Evolutionary conservation across 2,329 filamentous ascomycete species (phyloP).

Genomic region (Fusarium acutatum): DNA sequence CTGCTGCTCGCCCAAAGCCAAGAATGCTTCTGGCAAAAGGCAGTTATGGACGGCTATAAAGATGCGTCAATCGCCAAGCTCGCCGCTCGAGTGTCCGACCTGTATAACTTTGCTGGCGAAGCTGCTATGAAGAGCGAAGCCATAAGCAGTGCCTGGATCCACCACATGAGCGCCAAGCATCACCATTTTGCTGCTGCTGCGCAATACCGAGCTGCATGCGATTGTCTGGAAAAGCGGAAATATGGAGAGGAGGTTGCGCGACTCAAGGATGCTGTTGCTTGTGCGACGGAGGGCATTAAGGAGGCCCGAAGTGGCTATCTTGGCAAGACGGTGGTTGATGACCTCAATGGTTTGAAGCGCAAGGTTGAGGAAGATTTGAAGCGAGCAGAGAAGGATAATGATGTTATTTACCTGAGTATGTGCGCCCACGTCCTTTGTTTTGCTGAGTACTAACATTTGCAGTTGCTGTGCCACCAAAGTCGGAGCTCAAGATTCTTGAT

Average conservation of each 20-base stretch:
- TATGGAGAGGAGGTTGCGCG: slow-evolving; percentile 96
- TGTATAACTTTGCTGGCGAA: slow-evolving; percentile 86
- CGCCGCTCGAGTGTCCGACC: slow-evolving; percentile 87
- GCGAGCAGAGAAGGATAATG: slow-evolving; percentile 94
- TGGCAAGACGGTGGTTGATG: slow-evolving; percentile 81
- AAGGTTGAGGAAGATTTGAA: slow-evolving; percentile 88
- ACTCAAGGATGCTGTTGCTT: slow-evolving; percentile 80
- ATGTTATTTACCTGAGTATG: slow-evolving; percentile 87
- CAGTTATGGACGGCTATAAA: slow-evolving; percentile 91
- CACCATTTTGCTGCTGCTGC: slow-evolving; percentile 97
- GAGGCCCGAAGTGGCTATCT: slow-evolving; percentile 78
- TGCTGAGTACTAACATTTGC: slow-evolving; percentile 42
- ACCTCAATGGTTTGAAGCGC: slow-evolving; percentile 83
- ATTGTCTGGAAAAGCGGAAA: slow-evolving; percentile 90
- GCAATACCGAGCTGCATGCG: slow-evolving; percentile 89
- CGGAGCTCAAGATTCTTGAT: slow-evolving; percentile 85
- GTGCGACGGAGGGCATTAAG: slow-evolving; percentile 86
- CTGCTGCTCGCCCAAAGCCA: slow-evolving; percentile 92
- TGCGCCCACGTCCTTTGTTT: neutral
- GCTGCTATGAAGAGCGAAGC: slow-evolving; percentile 88
- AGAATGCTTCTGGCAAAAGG: slow-evolving; percentile 98
- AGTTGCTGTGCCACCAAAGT: slow-evolving; percentile 84
- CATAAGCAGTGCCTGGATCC: slow-evolving; percentile 94
- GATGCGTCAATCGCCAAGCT: slow-evolving; percentile 92
- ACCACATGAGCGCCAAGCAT: slow-evolving; percentile 96